A percentile compares a stretch with the other conserved stretches of the same genome.
Evolutionary conservation across 2,329 filamentous ascomycete genomes (phyloP).

Genomic region (Penicillium sp.): DNA sequence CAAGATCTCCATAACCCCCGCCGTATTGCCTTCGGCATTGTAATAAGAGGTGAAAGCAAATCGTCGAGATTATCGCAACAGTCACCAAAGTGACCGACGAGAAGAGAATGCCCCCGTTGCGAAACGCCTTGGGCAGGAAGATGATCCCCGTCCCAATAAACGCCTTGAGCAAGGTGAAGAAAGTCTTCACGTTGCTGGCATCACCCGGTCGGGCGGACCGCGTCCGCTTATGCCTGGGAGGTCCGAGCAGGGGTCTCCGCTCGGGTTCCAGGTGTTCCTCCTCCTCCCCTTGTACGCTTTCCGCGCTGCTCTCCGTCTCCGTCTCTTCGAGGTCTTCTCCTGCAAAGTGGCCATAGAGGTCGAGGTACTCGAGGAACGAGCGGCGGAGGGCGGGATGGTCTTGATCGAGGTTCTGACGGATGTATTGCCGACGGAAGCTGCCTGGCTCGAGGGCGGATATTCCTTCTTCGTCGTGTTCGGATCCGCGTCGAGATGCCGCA

Average conservation of each 20-base stretch:
- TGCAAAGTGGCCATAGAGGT: slow-evolving; percentile 77
- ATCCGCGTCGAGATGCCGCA: slow-evolving; percentile 42
- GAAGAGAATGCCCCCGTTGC: slow-evolving; percentile 77
- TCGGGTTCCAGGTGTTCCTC: slow-evolving; percentile 53
- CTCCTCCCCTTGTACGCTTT: slow-evolving; percentile 58
- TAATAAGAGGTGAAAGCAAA: slow-evolving; percentile 74
- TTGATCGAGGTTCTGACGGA: slow-evolving; percentile 43
- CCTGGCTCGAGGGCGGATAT: slow-evolving; percentile 56
- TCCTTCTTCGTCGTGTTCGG: slow-evolving; percentile 37
- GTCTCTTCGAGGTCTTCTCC: slow-evolving; percentile 69
- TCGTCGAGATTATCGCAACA: slow-evolving; percentile 68
- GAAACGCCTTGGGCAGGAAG: slow-evolving; percentile 80
- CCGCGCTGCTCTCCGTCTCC: slow-evolving; percentile 58
- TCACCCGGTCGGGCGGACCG: slow-evolving; percentile 59
- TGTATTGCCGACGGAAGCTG: slow-evolving; percentile 59
- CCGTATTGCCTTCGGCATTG: slow-evolving; percentile 68
- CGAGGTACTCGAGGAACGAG: slow-evolving; percentile 73
- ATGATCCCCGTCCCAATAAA: slow-evolving; percentile 83
- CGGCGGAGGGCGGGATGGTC: slow-evolving; percentile 22
- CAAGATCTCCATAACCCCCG: slow-evolving; percentile 76
- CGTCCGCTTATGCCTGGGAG: slow-evolving; percentile 59
- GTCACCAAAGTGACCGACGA: slow-evolving; percentile 70
- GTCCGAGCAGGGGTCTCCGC: slow-evolving; percentile 64
- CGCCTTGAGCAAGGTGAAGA: slow-evolving; percentile 78
- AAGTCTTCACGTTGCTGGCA: slow-evolving; percentile 72